Evolutionary conservation across 352 stramenopile species (phyloP).

Genomic region (Discostella stelligera): DNA sequence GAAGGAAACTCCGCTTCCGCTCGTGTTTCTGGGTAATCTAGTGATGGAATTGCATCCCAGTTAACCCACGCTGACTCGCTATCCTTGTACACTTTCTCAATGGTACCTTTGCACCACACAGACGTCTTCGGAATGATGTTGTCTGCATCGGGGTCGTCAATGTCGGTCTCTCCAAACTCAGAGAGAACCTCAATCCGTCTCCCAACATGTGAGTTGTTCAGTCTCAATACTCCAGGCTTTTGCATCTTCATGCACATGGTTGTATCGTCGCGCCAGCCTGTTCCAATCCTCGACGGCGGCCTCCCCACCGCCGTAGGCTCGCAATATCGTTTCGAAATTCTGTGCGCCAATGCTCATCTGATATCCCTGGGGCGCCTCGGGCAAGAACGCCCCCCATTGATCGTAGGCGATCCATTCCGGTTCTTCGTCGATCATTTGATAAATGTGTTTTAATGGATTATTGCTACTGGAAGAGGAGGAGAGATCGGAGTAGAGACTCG

Average conservation of each 20-base stretch:
- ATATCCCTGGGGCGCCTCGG: conserved; percentile 60
- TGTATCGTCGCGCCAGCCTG: conserved; percentile 20
- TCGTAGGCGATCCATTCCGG: conserved; percentile 86
- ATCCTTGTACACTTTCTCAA: too few species aligned
- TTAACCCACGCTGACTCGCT: too few species aligned
- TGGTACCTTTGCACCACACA: background rate
- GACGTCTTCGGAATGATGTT: background rate
- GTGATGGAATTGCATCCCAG: too few species aligned
- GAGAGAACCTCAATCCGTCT: too few species aligned
- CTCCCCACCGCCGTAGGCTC: conserved; percentile 63
- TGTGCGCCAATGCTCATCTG: conserved; percentile 66
- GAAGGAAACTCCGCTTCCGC: too few species aligned
- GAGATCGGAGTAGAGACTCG: conserved; percentile 79
- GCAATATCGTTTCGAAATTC: conserved; percentile 72
- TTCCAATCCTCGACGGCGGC: conserved; percentile 62
- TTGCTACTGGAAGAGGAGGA: conserved; percentile 68
- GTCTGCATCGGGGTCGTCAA: background rate
- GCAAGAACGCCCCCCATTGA: conserved; percentile 79
- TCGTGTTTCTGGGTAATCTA: too few species aligned
- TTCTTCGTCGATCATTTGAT: conserved; percentile 85
- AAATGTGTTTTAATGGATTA: conserved; percentile 87
- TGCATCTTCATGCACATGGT: too few species aligned
- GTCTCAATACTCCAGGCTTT: too few species aligned
- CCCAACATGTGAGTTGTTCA: too few species aligned
- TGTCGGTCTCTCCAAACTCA: background rate